These are phyloP conservation scores for Colletotrichum graminicola DNA, from an alignment of 2,329 filamentous ascomycete species.

Conservation along the genomic window DNA sequence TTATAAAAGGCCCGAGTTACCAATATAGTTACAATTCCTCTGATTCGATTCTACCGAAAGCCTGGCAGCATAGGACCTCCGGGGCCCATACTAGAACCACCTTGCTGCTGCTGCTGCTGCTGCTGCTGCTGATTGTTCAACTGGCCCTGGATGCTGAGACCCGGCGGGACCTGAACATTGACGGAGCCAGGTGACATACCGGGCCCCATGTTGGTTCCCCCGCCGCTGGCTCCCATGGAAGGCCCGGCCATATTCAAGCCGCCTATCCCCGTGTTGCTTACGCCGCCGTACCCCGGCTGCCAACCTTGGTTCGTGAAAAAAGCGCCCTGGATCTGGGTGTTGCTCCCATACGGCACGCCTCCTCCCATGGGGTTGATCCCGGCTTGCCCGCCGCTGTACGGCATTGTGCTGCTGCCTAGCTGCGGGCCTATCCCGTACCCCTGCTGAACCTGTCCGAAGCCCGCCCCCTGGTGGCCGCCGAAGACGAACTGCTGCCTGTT, in stretches of 20 bases:
- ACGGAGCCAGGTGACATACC: not conserved
- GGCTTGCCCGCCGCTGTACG: not conserved
- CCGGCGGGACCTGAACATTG: not conserved
- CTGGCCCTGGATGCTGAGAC: not conserved
- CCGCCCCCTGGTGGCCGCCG: not conserved
- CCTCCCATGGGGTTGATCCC: not conserved
- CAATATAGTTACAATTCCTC: not conserved
- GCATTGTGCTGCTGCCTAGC: not conserved
- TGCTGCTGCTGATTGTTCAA: conserved; percentile 5
- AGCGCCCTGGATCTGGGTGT: conserved; percentile 1
- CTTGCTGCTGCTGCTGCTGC: conserved; percentile 5
- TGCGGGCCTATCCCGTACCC: not conserved
- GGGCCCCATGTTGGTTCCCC: not conserved
- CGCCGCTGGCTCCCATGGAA: not conserved
- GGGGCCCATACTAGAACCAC: not conserved
- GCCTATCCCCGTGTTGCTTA: not conserved
- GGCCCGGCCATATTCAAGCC: not conserved
- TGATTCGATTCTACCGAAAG: not conserved
- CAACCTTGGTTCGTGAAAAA: not conserved
- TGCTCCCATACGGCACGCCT: not conserved
- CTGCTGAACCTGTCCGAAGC: conserved; percentile 1
- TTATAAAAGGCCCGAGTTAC: no score
- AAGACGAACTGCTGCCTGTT: conserved; percentile 2
- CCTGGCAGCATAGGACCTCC: not conserved
- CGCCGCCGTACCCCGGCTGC: conserved; percentile 3